Evolutionary conservation across 345 rosid species (phyloP).

Genomic region (Rhodomyrtus tomentosa): DNA sequence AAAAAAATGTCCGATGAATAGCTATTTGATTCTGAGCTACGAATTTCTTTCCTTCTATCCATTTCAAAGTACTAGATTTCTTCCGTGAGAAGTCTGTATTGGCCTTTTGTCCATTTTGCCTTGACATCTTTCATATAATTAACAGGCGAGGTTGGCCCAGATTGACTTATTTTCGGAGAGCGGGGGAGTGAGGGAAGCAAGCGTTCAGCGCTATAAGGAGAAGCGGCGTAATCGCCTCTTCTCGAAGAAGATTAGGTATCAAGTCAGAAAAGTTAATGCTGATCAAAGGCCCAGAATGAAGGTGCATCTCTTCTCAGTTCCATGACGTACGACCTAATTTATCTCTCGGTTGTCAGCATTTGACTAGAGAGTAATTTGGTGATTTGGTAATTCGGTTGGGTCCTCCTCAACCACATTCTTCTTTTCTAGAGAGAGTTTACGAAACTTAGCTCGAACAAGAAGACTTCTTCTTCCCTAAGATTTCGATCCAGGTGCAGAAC

Average conservation of each 20-base stretch:
- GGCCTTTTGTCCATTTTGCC: background rate
- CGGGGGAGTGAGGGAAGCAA: constrained; percentile 71
- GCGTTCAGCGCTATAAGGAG: constrained; percentile 84
- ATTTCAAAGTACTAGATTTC: background rate
- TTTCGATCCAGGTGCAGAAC: background rate
- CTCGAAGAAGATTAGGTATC: constrained; percentile 86
- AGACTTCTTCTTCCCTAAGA: background rate
- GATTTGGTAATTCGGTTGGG: background rate
- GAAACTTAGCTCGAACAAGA: background rate
- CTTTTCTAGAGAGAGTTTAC: background rate
- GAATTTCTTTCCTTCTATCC: background rate
- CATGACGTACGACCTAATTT: background rate
- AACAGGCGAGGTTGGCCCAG: constrained; percentile 71
- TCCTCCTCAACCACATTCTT: background rate
- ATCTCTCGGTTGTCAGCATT: background rate
- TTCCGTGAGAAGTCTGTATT: background rate
- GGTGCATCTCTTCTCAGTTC: constrained; percentile 16
- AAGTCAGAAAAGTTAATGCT: constrained; percentile 84
- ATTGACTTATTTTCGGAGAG: constrained; percentile 60
- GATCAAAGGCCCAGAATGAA: constrained; percentile 87
- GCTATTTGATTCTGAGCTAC: background rate
- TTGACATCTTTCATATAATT: background rate
- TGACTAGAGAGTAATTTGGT: background rate
- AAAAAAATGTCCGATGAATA: too few relatives aligned
- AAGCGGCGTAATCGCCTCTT: constrained; percentile 78